A percentile compares a stretch with the other conserved stretches of the same genome.
phyloP scores from a whole-genome alignment of 225 moss, liverwort and hornwort genomes.

The Climacium dendroides region DNA sequence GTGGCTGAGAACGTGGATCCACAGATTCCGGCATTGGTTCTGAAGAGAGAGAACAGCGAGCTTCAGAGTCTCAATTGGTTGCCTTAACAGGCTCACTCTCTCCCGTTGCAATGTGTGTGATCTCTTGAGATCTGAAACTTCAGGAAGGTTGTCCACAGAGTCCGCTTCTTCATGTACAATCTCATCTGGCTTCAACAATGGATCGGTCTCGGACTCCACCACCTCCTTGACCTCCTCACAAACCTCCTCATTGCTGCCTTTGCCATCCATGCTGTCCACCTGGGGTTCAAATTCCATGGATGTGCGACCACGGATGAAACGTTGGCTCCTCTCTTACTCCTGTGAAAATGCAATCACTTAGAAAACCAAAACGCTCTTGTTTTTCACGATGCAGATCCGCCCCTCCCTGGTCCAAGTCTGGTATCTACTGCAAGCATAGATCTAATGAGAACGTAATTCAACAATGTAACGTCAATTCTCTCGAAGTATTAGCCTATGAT shows the following conservation, averaged over 20 bases:
- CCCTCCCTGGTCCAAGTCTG: not conserved
- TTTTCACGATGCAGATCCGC: not conserved
- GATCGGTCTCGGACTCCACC: not conserved
- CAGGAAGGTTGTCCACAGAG: not conserved
- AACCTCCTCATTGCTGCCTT: not conserved
- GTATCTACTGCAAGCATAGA: not conserved
- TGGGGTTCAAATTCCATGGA: conserved; percentile 6
- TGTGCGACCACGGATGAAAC: not conserved
- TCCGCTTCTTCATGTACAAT: not conserved
- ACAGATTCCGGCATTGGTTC: conserved; percentile 45
- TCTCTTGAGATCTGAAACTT: conserved; percentile 38
- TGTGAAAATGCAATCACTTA: not conserved
- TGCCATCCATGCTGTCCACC: not conserved
- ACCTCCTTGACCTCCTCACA: not conserved
- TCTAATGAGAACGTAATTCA: not conserved
- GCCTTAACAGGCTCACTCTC: conserved; percentile 45
- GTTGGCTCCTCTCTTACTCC: not conserved
- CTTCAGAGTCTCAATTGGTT: conserved; percentile 53
- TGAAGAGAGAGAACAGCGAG: conserved; percentile 41
- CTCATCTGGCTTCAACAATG: not conserved
- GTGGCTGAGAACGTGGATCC: conserved; percentile 48
- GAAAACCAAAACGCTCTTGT: not conserved
- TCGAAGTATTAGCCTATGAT: not conserved
- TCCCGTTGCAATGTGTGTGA: conserved; percentile 55
- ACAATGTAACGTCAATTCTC: not conserved